Base-by-base conservation (phyloP, 805 yeast species). In the Torulaspora indica region DNA sequence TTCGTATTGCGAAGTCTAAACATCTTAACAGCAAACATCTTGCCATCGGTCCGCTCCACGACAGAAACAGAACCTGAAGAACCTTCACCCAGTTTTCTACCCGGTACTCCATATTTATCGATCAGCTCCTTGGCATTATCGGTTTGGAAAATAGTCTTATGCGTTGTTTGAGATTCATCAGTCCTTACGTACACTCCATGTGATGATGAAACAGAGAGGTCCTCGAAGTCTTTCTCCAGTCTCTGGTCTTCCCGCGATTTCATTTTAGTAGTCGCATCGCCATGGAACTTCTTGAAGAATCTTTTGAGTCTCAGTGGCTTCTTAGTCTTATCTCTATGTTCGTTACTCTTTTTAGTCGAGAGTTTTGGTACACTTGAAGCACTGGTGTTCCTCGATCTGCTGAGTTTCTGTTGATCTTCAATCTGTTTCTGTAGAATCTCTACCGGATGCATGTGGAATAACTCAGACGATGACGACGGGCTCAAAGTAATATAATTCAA, bases 21-120 rank as follows among this genome's bases (percentile, higher is more conserved):
- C 64, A 86, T 85, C 68, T 90, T 90, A 42, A 91, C 85, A 0
- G 98, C 98, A 66, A 77, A 88, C 4, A 86, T 62, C 48, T 77
- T 74, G 18, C 78, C 75, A 51, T 81, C 81, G 0, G 75, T 62
- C 41, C 84, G 75, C 46, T 78, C 77, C 47, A 89, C 83, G 42
- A 87, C 73, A 33, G 84, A 76, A n/a, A 90, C 98, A 0, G 93
- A 82, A 1, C 98, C 97, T 18, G 95, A 90, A 1, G 97, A 97
- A 10, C 98, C 98, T 46, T 90, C 80, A 17, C 98, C 98, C 39
- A 88, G 70, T 17, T 82, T 70, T 49, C 76, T 75, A 9, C 95
- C 95, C 2, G 82, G 76, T 18, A 79, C 72, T 32, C 95, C 93
- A 64, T 87, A 88, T 55, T 83, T 82, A 42, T 78, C 74, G 45